Conservation (phyloP, 192 early-diverging fungal genomes). For the Podila horticola region DNA sequence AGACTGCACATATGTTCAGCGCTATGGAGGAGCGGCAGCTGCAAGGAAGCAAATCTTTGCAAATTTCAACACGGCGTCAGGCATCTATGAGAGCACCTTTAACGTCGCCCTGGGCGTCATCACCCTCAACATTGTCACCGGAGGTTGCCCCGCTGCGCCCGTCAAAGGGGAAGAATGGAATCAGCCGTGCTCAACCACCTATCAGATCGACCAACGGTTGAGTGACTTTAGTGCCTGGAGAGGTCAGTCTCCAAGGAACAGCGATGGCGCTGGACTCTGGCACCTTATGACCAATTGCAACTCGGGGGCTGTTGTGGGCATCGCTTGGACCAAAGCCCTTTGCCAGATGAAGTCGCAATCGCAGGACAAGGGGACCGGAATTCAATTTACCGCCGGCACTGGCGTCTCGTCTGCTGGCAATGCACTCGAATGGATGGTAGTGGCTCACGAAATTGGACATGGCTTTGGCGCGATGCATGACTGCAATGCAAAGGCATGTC, state of each 20-base stretch:
- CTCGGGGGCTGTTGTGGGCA: conserved; percentile 81
- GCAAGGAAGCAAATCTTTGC: conserved; percentile 78
- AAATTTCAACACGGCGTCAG: conserved; percentile 86
- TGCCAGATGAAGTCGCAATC: conserved; percentile 63
- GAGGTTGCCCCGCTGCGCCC: conserved; percentile 63
- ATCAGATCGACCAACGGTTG: conserved; percentile 78
- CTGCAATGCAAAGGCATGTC: conserved; percentile 77
- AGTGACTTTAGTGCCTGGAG: conserved; percentile 93
- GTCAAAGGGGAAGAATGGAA: conserved; percentile 74
- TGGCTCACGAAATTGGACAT: conserved; percentile 96
- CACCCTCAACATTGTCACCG: conserved; percentile 74
- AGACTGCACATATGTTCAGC: conserved; percentile 73
- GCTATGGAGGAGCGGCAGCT: conserved; percentile 62
- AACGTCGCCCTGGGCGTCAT: conserved; percentile 87
- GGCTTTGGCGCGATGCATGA: conserved; percentile 92
- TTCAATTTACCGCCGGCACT: conserved; percentile 76
- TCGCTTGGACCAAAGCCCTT: conserved; percentile 86
- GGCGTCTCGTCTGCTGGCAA: conserved; percentile 87
- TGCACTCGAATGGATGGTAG: conserved; percentile 92
- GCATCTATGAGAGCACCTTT: conserved; percentile 85
- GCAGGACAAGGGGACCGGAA: conserved; percentile 34
- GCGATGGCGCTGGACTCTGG: conserved; percentile 88
- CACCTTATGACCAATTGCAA: conserved; percentile 89
- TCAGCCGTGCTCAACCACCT: conserved; percentile 74
- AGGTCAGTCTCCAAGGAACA: conserved; percentile 57